Evolutionary conservation across 352 stramenopile genomes (phyloP).

Genomic region (Globisporangium canariense): DNA sequence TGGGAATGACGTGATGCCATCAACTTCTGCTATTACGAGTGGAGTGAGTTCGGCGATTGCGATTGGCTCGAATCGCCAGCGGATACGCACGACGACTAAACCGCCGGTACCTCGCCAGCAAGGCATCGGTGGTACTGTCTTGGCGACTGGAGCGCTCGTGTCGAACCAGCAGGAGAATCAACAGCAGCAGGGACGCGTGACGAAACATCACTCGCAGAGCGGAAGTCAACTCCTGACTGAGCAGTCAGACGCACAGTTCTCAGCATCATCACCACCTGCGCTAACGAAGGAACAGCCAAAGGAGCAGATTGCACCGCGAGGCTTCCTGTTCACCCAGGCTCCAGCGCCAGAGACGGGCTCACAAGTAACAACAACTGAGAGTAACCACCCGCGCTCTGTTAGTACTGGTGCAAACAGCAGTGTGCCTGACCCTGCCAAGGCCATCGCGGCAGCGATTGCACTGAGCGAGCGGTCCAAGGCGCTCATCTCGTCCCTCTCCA

Average conservation of each 20-base stretch:
- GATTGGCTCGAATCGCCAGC: slow-evolving; percentile 49
- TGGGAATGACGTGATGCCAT: background rate
- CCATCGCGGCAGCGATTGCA: slow-evolving; percentile 34
- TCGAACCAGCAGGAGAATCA: slow-evolving; percentile 19
- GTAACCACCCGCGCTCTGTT: background rate
- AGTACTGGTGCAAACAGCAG: background rate
- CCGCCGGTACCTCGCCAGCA: slow-evolving; percentile 52
- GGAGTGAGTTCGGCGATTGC: slow-evolving; percentile 16
- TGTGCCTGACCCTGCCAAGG: slow-evolving; percentile 6
- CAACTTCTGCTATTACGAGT: background rate
- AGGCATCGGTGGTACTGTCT: background rate
- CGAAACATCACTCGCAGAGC: background rate
- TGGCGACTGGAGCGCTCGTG: background rate
- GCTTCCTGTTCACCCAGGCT: background rate
- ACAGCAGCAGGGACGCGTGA: background rate
- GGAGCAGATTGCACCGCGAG: background rate
- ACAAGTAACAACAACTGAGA: background rate
- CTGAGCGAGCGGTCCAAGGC: slow-evolving; percentile 37
- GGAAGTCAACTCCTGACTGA: background rate
- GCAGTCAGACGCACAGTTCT: background rate
- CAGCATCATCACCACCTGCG: background rate
- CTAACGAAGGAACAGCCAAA: background rate
- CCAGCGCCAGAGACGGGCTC: background rate
- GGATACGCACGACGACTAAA: slow-evolving; percentile 48
- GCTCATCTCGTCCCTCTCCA: slow-evolving; percentile 32